A percentile compares a stretch with the other conserved stretches of the same genome.
Evolutionary conservation across 371 early-diverging fungal genomes (phyloP).

Genomic region (Mucor plumbeus): DNA sequence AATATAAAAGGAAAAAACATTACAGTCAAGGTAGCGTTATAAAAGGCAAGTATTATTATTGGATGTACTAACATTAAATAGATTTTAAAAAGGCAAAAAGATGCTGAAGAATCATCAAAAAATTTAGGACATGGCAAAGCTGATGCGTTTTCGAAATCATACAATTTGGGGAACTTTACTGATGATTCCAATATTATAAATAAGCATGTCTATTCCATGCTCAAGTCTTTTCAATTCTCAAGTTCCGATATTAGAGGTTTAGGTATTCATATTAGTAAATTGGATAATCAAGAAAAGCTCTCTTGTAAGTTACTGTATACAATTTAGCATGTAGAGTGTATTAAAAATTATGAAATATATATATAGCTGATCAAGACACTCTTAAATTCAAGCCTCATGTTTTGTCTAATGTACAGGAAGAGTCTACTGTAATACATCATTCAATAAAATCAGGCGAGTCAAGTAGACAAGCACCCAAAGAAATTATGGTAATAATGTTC

Average conservation of each 20-base stretch:
- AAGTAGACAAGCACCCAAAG: background rate
- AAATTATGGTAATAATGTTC: background rate
- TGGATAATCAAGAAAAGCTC: constrained; percentile 33
- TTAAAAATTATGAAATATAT: background rate
- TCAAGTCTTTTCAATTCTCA: constrained; percentile 51
- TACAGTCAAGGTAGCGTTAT: constrained; percentile 56
- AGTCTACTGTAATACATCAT: background rate
- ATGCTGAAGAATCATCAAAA: constrained; percentile 59
- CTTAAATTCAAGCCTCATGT: constrained; percentile 6
- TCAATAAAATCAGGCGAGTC: background rate
- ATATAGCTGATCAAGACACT: constrained; percentile 18
- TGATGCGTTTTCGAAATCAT: constrained; percentile 65
- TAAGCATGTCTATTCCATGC: constrained; percentile 45
- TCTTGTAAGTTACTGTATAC: constrained; percentile 5
- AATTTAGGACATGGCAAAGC: constrained; percentile 73
- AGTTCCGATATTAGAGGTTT: constrained; percentile 65
- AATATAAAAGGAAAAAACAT: constrained; percentile 54
- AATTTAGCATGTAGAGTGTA: no score
- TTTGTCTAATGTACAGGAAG: background rate
- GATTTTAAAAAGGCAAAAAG: constrained; percentile 53
- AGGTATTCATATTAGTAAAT: constrained; percentile 70
- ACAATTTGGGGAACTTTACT: constrained; percentile 48
- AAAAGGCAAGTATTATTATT: background rate
- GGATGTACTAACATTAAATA: constrained; percentile 11
- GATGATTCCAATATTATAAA: constrained; percentile 53